Evolutionary conservation across 805 yeast species (phyloP).

Genomic region (Wickerhamomyces queroliae): DNA sequence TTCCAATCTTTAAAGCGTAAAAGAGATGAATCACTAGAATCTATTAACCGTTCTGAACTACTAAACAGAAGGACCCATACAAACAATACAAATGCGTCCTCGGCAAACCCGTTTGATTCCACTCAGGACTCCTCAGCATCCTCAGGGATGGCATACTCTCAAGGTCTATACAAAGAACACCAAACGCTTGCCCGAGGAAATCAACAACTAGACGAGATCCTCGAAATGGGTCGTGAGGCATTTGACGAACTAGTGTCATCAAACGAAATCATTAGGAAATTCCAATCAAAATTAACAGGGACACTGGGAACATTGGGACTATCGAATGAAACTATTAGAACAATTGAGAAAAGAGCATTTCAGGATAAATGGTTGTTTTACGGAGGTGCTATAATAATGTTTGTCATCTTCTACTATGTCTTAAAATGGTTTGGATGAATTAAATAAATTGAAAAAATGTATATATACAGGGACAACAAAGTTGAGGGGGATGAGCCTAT

Average conservation of each 20-base stretch:
- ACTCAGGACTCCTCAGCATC: conserved; percentile 20
- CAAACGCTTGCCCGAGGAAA: conserved; percentile 61
- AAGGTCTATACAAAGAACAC: conserved; percentile 68
- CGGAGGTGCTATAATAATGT: conserved; percentile 57
- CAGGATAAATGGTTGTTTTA: conserved; percentile 87
- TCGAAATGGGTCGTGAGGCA: conserved; percentile 85
- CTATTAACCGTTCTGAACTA: conserved; percentile 37
- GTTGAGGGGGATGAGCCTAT: neutral
- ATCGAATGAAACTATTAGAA: conserved; percentile 74
- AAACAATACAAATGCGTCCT: conserved; percentile 1
- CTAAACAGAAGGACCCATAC: conserved; percentile 32
- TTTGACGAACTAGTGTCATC: conserved; percentile 84
- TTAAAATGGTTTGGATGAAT: conserved; percentile 55
- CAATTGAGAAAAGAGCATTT: conserved; percentile 73
- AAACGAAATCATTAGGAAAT: conserved; percentile 58
- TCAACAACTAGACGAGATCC: conserved; percentile 79
- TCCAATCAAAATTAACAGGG: conserved; percentile 60
- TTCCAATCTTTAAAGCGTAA: conserved; percentile 31
- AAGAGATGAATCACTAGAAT: conserved; percentile 29
- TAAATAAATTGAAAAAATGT: too few species aligned
- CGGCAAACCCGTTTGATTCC: conserved; percentile 15
- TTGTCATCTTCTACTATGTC: conserved; percentile 64
- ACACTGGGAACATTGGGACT: conserved; percentile 81
- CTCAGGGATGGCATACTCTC: conserved; percentile 41
- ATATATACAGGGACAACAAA: conserved; percentile 19